Percentiles rank a stretch among this genome's conserved stretches.
phyloP scores from a whole-genome alignment of 257 asterid species.

The Ligustrum vulgare region DNA sequence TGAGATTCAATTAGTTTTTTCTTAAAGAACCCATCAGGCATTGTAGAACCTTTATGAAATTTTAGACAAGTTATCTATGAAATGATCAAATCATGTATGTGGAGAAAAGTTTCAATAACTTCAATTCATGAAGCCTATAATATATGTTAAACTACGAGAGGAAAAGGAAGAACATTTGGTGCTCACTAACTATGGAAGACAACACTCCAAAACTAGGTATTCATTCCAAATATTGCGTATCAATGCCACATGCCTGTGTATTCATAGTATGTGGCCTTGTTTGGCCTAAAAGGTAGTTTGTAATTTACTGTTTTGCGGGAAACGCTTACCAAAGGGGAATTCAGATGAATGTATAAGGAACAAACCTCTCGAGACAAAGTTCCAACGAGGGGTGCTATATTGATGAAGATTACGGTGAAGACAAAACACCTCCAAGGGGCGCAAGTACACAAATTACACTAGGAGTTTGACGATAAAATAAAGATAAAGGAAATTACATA shows the following conservation, averaged over 20 bases:
- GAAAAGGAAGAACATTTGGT: conserved; percentile 1
- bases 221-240: conserved; percentile 74
- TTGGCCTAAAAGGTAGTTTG: conserved; percentile 66
- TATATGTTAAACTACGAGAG: conserved; percentile 1
- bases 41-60: background rate
- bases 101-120: background rate
- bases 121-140: background rate
- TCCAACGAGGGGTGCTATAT: no score
- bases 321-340: no score
- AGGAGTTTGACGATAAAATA: no score
- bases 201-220: conserved; percentile 84
- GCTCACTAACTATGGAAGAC: conserved; percentile 81
- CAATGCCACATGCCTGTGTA: conserved; percentile 83
- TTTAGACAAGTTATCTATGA: background rate
- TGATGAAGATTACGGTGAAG: no score
- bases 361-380: no score
- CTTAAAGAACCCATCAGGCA: background rate
- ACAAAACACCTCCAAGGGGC: no score
- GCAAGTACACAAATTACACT: no score
- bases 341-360: no score
- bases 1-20: background rate
- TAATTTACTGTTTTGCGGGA: no score
- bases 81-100: background rate
- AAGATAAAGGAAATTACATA: no score
- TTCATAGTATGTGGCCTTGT: conserved; percentile 68